Conservation (phyloP, 352 stramenopile genomes). For the Pythium vanterpoolii region DNA sequence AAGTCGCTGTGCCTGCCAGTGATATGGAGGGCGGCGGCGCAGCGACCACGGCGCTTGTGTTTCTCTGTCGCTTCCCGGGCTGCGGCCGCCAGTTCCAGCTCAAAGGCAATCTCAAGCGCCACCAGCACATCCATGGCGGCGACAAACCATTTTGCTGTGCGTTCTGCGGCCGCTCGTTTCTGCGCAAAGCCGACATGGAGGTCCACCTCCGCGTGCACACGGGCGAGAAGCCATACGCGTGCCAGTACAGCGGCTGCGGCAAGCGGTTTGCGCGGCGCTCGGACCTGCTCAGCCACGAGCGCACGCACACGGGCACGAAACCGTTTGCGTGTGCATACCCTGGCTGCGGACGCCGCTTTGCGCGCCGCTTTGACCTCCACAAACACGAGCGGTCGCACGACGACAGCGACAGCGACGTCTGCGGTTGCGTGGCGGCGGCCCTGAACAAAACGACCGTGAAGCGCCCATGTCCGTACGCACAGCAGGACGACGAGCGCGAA, state of each 20-base stretch:
- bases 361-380: slow-evolving; percentile 37
- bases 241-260: slow-evolving; percentile 27
- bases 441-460: slow-evolving; percentile 10
- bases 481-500: background rate
- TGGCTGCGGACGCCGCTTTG: slow-evolving; percentile 29
- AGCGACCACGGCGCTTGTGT: background rate
- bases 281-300: slow-evolving; percentile 49
- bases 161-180: slow-evolving; percentile 34
- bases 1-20: background rate
- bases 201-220: slow-evolving; percentile 45
- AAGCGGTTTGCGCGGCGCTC: slow-evolving; percentile 45
- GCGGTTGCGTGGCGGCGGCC: no score
- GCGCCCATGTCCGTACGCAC: slow-evolving; percentile 1
- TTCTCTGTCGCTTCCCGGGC: slow-evolving; percentile 26
- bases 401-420: background rate
- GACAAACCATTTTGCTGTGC: slow-evolving; percentile 35
- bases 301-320: slow-evolving; percentile 43
- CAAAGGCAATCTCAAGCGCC: slow-evolving; percentile 42
- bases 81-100: slow-evolving; percentile 32
- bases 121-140: slow-evolving; percentile 34
- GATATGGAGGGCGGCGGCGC: no score
- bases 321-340: slow-evolving; percentile 34
- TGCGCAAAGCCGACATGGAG: slow-evolving; percentile 46
- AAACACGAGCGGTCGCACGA: slow-evolving; percentile 37
- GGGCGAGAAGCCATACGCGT: slow-evolving; percentile 47